Percentiles rank a stretch among this genome's conserved stretches.
Evolutionary conservation across 192 early-diverging fungal genomes (phyloP).

Genomic region (Coemansia interrupta): DNA sequence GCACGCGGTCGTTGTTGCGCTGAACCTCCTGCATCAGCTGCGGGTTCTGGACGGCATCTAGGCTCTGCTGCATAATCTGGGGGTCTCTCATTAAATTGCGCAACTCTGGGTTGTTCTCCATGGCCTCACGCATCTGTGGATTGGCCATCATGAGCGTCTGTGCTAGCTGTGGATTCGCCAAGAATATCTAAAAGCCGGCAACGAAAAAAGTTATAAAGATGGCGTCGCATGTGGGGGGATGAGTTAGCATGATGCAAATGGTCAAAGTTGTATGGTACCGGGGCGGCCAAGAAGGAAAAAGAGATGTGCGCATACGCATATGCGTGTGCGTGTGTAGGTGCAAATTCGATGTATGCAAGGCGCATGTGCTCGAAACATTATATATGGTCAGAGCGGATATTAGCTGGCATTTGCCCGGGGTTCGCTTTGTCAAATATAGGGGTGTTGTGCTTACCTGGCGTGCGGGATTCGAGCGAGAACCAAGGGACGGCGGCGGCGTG

Average conservation of each 20-base stretch:
- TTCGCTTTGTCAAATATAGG: too few species aligned
- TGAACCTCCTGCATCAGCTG: conserved; percentile 50
- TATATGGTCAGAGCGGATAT: too few species aligned
- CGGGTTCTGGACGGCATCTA: conserved; percentile 50
- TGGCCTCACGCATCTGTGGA: conserved; percentile 37
- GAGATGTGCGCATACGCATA: background rate
- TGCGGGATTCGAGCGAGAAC: conserved; percentile 16
- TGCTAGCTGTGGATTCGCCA: conserved; percentile 35
- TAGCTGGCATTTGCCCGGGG: too few species aligned
- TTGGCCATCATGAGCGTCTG: conserved; percentile 47
- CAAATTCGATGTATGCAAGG: conserved; percentile 4
- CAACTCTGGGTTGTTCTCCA: conserved; percentile 53
- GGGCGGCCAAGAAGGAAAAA: too few species aligned
- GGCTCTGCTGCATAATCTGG: conserved; percentile 35
- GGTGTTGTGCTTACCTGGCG: conserved; percentile 29
- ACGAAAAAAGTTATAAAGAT: background rate
- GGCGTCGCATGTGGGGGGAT: background rate
- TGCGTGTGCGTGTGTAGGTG: background rate
- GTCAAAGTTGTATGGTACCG: background rate
- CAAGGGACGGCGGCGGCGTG: conserved; percentile 8
- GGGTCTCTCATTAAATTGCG: conserved; percentile 45
- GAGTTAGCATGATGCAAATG: too few species aligned
- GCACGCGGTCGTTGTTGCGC: conserved; percentile 55
- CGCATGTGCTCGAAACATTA: background rate
- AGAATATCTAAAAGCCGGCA: conserved; percentile 21